These are phyloP conservation scores for Phytophthora palmivora DNA, from an alignment of 352 stramenopile species.

Conservation along the genomic window DNA sequence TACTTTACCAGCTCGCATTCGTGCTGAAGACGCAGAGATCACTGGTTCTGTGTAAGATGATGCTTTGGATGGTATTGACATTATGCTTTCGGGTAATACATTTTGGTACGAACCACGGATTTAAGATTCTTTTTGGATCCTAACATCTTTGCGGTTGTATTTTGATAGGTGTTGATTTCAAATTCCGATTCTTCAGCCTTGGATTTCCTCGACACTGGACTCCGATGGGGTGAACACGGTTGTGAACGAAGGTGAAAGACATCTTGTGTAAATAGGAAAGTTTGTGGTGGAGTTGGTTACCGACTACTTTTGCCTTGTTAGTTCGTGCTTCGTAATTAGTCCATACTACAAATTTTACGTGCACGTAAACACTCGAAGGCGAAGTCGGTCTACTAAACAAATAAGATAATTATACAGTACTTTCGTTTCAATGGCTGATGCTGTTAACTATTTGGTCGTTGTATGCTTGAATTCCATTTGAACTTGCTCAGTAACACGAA, in stretches of 20 bases:
- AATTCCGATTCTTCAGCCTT: slow-evolving; percentile 11
- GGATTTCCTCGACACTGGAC: slow-evolving; percentile 12
- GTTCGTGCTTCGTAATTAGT: too few relatives aligned
- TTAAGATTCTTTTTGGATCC: neutral
- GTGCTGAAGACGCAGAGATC: slow-evolving; percentile 35
- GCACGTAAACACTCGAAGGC: too few relatives aligned
- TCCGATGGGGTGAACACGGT: slow-evolving; percentile 2
- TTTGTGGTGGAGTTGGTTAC: too few relatives aligned
- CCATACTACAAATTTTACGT: too few relatives aligned
- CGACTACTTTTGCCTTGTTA: too few relatives aligned
- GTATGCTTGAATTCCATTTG: too few relatives aligned
- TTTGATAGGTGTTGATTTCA: slow-evolving; percentile 17
- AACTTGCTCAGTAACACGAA: too few relatives aligned
- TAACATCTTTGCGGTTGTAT: neutral
- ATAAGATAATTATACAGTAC: too few relatives aligned
- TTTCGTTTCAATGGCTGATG: too few relatives aligned
- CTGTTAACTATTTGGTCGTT: too few relatives aligned
- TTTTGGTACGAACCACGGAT: slow-evolving; percentile 15
- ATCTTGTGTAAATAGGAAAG: too few relatives aligned
- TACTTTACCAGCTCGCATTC: slow-evolving; percentile 36
- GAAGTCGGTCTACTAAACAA: too few relatives aligned
- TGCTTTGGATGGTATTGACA: slow-evolving; percentile 32
- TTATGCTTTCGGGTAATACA: slow-evolving; percentile 24
- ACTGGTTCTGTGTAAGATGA: slow-evolving; percentile 30
- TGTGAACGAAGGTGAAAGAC: neutral